Percentiles rank a stretch among this genome's conserved stretches.
Conservation (phyloP, 805 yeast species). For the Nakazawaea ishiwadae region DNA sequence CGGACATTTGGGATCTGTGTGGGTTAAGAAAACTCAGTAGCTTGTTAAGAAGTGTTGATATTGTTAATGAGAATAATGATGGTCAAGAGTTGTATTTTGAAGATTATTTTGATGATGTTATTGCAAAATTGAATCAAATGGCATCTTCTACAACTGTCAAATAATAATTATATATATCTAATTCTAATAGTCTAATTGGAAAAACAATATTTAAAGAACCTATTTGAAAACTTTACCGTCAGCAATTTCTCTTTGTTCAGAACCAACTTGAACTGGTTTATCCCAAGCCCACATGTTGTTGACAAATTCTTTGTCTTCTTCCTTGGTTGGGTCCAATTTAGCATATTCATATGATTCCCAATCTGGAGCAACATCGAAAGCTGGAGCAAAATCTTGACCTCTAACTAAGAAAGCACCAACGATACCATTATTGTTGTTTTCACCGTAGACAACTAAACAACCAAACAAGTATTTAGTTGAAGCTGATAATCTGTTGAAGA, state of each 20-base stretch:
- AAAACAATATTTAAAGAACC: slow-evolving; percentile 18
- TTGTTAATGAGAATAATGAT: not conserved
- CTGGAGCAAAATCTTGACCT: slow-evolving; percentile 89
- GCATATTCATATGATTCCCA: slow-evolving; percentile 91
- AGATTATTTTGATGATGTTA: slow-evolving; percentile 11
- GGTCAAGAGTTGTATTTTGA: slow-evolving; percentile 5
- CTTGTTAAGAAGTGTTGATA: slow-evolving; percentile 28
- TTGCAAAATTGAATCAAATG: slow-evolving; percentile 3
- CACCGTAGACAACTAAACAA: slow-evolving; percentile 92
- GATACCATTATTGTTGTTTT: slow-evolving; percentile 97
- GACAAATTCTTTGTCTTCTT: slow-evolving; percentile 74
- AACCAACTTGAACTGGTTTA: slow-evolving; percentile 78
- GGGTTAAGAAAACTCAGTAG: slow-evolving; percentile 42
- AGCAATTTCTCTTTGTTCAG: slow-evolving; percentile 80
- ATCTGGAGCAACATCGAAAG: slow-evolving; percentile 98
- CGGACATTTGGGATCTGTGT: slow-evolving; percentile 41
- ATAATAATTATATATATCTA: not conserved
- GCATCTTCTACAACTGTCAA: not conserved
- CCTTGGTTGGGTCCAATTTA: slow-evolving; percentile 75
- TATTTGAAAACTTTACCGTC: slow-evolving; percentile 98
- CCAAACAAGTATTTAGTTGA: slow-evolving; percentile 96
- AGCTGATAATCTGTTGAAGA: slow-evolving; percentile 90
- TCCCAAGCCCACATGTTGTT: slow-evolving; percentile 98
- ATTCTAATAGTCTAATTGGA: too few species aligned
- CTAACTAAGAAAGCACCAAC: slow-evolving; percentile 92